Conservation (phyloP, 1,139 yeast genomes). For the Suhomyces atakaporum region DNA sequence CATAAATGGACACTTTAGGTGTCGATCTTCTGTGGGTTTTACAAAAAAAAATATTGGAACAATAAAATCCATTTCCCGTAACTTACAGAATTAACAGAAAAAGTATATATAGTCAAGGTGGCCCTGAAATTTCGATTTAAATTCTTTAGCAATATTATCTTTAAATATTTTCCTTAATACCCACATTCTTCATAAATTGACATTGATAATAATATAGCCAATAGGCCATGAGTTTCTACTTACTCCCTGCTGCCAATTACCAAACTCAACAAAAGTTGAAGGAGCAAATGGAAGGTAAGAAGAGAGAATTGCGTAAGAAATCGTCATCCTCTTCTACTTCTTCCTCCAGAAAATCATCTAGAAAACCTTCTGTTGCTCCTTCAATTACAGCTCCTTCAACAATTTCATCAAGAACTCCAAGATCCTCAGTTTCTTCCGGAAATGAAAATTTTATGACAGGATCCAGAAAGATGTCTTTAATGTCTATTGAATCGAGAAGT, state of each 20-base stretch:
- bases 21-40: conserved; percentile 5
- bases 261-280: conserved; percentile 23
- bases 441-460: conserved; percentile 7
- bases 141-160: no score
- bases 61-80: neutral
- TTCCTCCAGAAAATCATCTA: conserved; percentile 9
- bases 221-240: conserved; percentile 18
- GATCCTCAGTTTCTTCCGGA: conserved; percentile 9
- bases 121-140: neutral
- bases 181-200: neutral
- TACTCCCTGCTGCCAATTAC: conserved; percentile 20
- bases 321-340: conserved; percentile 6
- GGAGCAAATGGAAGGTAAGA: conserved; percentile 18
- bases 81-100: neutral
- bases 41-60: conserved; percentile 6
- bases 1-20: conserved; percentile 1
- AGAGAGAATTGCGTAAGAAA: conserved; percentile 11
- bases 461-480: conserved; percentile 11
- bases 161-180: no score
- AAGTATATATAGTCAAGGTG: conserved; percentile 2
- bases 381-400: conserved; percentile 1
- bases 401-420: conserved; percentile 7
- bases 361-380: conserved; percentile 6
- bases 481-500: conserved; percentile 8
- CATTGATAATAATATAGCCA: neutral